phyloP scores from a whole-genome alignment of 2,329 filamentous ascomycete genomes.

The Fusarium mangiferae region DNA sequence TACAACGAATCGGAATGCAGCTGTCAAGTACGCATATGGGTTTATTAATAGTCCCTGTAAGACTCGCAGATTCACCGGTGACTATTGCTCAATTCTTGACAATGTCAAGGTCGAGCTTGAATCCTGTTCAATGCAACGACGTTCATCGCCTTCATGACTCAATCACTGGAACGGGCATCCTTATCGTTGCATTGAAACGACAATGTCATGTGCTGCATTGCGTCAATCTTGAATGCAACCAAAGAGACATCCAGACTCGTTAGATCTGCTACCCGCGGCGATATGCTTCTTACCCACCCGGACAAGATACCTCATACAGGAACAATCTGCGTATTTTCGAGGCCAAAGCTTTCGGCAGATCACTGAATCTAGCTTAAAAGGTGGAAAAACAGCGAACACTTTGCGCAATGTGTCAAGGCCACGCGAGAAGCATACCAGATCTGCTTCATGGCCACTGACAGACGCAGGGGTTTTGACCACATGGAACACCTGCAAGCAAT shows the following conservation, averaged over 20 bases:
- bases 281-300: not conserved
- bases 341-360: not conserved
- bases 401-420: not conserved
- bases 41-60: not conserved
- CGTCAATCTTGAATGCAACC: not conserved
- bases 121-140: not conserved
- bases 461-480: slow-evolving; percentile 11
- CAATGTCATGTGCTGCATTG: not conserved
- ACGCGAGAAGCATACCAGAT: not conserved
- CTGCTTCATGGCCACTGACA: not conserved
- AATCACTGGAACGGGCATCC: not conserved
- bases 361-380: not conserved
- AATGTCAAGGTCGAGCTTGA: not conserved
- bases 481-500: slow-evolving; percentile 20
- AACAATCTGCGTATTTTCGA: not conserved
- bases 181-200: not conserved
- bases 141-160: not conserved
- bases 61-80: fast-evolving
- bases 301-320: not conserved
- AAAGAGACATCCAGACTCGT: not conserved
- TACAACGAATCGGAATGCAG: not conserved
- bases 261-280: not conserved
- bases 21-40: not conserved
- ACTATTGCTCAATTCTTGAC: not conserved
- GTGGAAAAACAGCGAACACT: not conserved